Evolutionary conservation across 768 basidiomycete genomes (phyloP).

Genomic region (Fibroporia radiculosa): DNA sequence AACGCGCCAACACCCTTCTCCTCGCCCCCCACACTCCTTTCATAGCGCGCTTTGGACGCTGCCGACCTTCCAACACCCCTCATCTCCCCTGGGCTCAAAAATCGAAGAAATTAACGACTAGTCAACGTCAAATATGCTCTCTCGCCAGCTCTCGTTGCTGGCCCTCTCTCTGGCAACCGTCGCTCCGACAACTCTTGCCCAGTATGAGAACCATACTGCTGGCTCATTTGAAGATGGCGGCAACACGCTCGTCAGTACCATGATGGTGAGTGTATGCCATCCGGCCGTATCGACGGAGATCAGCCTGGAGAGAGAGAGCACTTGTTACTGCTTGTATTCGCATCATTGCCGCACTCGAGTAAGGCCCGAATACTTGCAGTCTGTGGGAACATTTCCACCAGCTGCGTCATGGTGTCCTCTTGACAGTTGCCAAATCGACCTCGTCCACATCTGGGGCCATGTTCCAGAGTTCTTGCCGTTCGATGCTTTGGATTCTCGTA

Average conservation of each 20-base stretch:
- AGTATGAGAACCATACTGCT: slow-evolving; percentile 12
- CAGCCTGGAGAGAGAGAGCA: no score
- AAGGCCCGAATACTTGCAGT: no score
- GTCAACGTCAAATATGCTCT: background rate
- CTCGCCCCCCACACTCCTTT: slow-evolving; percentile 16
- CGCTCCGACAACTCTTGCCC: slow-evolving; percentile 17
- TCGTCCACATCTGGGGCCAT: no score
- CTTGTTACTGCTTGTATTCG: no score
- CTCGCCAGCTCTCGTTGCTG: slow-evolving; percentile 29
- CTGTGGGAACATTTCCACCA: no score
- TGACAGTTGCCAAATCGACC: no score
- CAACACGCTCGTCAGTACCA: slow-evolving; percentile 39
- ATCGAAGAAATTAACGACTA: slow-evolving; percentile 2
- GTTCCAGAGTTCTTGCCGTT: no score
- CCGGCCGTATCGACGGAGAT: no score
- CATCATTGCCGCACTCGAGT: no score
- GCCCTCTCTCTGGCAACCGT: slow-evolving; percentile 36
- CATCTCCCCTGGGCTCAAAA: background rate
- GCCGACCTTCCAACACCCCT: background rate
- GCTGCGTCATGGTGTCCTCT: no score
- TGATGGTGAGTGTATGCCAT: slow-evolving; percentile 44
- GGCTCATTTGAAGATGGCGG: slow-evolving; percentile 27
- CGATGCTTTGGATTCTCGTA: no score
- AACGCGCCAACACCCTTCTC: background rate
- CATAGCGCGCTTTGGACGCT: slow-evolving; percentile 5